Evolutionary conservation across 495 filamentous ascomycete species (phyloP), one percentile per base, ranked within the genome.

Genomic region (Penicillium herquei): DNA sequence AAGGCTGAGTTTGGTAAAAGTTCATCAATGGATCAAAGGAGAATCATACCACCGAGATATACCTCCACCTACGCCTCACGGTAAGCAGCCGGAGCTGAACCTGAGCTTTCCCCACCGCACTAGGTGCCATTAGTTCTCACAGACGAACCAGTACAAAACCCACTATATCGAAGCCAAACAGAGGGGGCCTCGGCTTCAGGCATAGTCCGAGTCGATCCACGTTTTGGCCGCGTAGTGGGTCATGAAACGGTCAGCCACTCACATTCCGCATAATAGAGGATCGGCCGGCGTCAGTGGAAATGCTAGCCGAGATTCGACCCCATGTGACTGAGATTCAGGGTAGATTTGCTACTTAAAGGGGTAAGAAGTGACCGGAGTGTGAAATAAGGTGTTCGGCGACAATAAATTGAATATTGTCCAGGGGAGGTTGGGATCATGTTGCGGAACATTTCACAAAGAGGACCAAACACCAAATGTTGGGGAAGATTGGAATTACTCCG

Each of bases 311-410:
- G 62, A 45, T 59, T 32, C 54, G 51, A 21, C 10, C 8, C 61
- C 64, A 66, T 66, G 64, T 66, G 64, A 64, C 43, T 26, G 43
- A 30, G 11, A 32, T 33, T n/a, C 47, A 30, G 48, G 42, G 17
- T 35, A 31, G 2, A 11, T 17, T 13, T 13, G 13, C n/a, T 10
- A 21, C 51, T 54, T 17, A 46, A 45, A 43, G 21, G 51, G 51
- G 51, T 45, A 54, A 44, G 43, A 54, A 54, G 14, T 54, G 26
- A 16, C 51, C 51, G 43, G 51, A 30, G 8, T 18, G 17, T 3
- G 17, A 31, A 37, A 35, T 39, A 37, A 37, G 12, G 34, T 37
- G 34, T 37, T 37, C 34, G 34, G 21, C 21, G 21, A 26, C 21
- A 26, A 26, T 26, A 26, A 26, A 37, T 37, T 13, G 34, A 37